Base-by-base conservation (phyloP, 805 yeast species). In the Clavispora santaluciae region DNA sequence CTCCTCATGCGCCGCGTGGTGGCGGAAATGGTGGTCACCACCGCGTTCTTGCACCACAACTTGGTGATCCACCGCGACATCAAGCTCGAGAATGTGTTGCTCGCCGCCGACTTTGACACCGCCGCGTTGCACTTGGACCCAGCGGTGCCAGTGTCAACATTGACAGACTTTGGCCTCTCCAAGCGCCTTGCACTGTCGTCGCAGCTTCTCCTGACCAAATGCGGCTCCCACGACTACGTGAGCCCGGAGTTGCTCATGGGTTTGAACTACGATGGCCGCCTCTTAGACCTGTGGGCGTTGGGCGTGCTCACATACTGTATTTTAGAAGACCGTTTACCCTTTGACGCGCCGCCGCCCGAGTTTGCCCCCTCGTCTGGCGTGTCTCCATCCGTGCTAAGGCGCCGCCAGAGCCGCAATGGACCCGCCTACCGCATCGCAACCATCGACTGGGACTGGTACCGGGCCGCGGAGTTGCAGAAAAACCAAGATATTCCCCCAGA, bases 161-260 rank as follows among this genome's bases (percentile, higher is more conserved):
- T 89, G 23, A 82, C 95, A 0, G 99, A 93, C 67, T 83, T 93
- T 63, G 99, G 99, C 0, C 72, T 93, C 21, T 83, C 95, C 9
- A 81, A 88, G 51, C 67, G 72, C 37, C 73, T 91, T 18, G 79
- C 75, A 37, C 75, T 78, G 1, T 72, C 67, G 1, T 68, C 76
- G 48, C 85, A 88, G 20, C 52, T 83, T 42, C 70, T 95, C 20
- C 75, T 86, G 2, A 91, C 98, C 1, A 66, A 98, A 45, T 93
- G 99, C 61, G 99, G 99, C 0, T 86, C 96, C 1, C 96, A 87
- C 48, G 99, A 93, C 59, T 93, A 93, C 54, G 95, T 93, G 6
- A 83, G 96, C 0, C 99, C 99, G 0, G 99, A 93, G 56, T 64
- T 93, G 18, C 66, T 93, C 28, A 78, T 93, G 79, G 98, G 98